Evolutionary conservation across 1,284 basidiomycete genomes (phyloP).

Genomic region (Malassezia cuniculi): DNA sequence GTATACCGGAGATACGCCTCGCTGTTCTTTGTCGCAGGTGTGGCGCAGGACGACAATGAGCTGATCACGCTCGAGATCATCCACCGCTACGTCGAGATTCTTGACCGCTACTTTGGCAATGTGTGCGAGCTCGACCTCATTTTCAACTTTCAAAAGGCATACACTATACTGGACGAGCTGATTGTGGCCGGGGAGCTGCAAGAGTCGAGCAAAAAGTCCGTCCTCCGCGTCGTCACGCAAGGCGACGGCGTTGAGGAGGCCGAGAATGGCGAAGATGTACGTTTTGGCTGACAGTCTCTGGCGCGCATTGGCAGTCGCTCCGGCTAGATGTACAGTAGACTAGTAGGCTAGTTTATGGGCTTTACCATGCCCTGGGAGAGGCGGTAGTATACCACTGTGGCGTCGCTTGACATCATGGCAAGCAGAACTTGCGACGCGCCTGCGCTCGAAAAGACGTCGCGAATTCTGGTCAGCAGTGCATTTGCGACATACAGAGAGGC

Average conservation of each 20-base stretch:
- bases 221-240: slow-evolving; percentile 63
- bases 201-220: slow-evolving; percentile 96
- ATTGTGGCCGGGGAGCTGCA: slow-evolving; percentile 97
- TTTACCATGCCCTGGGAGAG: slow-evolving; percentile 38
- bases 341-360: slow-evolving; percentile 38
- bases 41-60: slow-evolving; percentile 75
- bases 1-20: slow-evolving; percentile 96
- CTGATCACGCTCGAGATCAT: slow-evolving; percentile 90
- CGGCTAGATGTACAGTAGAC: slow-evolving; percentile 3
- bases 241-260: slow-evolving; percentile 45
- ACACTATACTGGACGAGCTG: slow-evolving; percentile 65
- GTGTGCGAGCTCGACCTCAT: slow-evolving; percentile 45
- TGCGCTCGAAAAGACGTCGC: slow-evolving; percentile 15
- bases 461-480: slow-evolving; percentile 8
- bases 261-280: slow-evolving; percentile 44
- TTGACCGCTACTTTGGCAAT: slow-evolving; percentile 97
- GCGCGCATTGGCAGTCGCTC: slow-evolving; percentile 36
- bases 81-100: slow-evolving; percentile 95
- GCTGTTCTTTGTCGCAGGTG: slow-evolving; percentile 91
- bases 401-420: slow-evolving; percentile 34
- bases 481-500: slow-evolving; percentile 4
- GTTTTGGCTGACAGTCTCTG: slow-evolving; percentile 17
- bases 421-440: slow-evolving; percentile 24
- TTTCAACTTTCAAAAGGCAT: slow-evolving; percentile 46
- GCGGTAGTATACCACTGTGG: slow-evolving; percentile 39